These are phyloP conservation scores for Paramecium tetraurelia DNA, from an alignment of 73 alveolate genomes.

Conservation along the genomic window DNA sequence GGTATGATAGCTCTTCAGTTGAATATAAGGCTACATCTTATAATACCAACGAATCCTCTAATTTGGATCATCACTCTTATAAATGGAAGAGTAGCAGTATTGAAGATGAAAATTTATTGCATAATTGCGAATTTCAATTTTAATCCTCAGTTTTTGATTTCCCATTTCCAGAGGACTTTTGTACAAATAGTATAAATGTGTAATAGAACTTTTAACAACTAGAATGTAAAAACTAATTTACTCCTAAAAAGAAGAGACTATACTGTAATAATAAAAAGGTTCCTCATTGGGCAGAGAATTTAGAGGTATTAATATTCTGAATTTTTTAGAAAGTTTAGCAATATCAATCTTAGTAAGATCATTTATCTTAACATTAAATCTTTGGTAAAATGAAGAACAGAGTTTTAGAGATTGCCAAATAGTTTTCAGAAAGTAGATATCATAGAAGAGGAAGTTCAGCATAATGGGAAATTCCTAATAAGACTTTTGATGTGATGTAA, in stretches of 20 bases:
- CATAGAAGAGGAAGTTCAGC: slow-evolving; percentile 32
- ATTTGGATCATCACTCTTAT: slow-evolving; percentile 36
- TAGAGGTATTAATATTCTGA: neutral
- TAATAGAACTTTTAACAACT: neutral
- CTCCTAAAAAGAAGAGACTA: slow-evolving; percentile 17
- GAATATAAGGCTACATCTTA: slow-evolving; percentile 21
- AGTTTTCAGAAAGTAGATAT: neutral
- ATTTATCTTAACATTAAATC: neutral
- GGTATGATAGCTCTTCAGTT: neutral
- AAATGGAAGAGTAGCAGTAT: neutral
- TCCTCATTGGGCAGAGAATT: slow-evolving; percentile 40
- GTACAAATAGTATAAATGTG: neutral
- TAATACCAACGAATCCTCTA: slow-evolving; percentile 31
- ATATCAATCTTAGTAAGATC: neutral
- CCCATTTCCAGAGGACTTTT: slow-evolving; percentile 2
- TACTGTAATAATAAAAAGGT: slow-evolving; percentile 1
- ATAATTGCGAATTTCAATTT: neutral
- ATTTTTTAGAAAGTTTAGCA: neutral
- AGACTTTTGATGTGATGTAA: neutral
- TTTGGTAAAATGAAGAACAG: neutral
- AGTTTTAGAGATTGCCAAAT: neutral
- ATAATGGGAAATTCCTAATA: neutral
- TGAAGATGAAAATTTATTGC: neutral
- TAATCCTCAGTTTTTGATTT: slow-evolving; percentile 4
- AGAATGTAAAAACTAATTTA: neutral